phyloP scores from a whole-genome alignment of 139 green algal genomes.

The Tetraselmis striata region DNA sequence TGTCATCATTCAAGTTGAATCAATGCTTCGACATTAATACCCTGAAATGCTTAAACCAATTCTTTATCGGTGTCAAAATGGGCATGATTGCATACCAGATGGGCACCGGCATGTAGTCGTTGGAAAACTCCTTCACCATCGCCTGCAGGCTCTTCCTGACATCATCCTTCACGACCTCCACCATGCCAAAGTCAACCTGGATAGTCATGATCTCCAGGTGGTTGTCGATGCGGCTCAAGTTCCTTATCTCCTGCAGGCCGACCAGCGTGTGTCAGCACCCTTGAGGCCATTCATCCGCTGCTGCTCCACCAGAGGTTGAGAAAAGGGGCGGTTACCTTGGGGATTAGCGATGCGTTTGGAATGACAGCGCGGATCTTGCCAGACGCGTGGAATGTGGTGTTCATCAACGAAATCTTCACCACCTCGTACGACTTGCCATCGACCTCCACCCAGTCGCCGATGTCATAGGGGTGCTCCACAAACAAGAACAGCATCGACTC shows the following conservation, averaged over 20 bases:
- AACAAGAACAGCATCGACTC: conserved; percentile 46
- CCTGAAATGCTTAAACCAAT: no score
- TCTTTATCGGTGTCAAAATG: no score
- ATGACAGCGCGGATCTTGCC: neutral
- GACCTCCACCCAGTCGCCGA: neutral
- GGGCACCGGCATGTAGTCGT: neutral
- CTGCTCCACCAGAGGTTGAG: no score
- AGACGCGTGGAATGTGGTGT: neutral
- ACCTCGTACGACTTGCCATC: neutral
- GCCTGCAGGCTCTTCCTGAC: neutral
- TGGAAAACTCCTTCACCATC: neutral
- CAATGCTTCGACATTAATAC: no score
- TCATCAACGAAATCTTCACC: neutral
- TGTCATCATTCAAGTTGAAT: no score
- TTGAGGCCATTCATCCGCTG: neutral
- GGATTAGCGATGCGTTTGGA: neutral
- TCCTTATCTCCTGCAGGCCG: neutral
- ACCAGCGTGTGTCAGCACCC: neutral
- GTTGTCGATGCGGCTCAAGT: neutral
- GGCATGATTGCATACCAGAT: no score
- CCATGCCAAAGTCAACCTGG: neutral
- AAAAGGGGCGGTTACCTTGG: neutral
- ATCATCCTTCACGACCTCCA: neutral
- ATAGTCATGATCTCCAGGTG: neutral
- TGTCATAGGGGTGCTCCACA: conserved; percentile 33